Evolutionary conservation across 129 eudicot genomes (phyloP).

Genomic region (Arctium lappa): DNA sequence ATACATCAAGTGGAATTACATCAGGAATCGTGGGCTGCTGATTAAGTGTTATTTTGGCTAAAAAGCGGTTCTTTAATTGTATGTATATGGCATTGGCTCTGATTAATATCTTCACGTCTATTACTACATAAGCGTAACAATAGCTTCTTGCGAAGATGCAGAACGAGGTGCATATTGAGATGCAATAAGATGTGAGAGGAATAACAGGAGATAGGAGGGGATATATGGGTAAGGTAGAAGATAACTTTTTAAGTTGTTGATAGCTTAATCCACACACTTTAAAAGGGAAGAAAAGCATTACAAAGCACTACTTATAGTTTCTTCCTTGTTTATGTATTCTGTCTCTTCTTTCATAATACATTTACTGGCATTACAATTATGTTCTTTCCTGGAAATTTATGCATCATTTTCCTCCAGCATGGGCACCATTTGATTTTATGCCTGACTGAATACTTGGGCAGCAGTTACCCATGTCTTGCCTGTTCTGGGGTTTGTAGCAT

Average conservation of each 20-base stretch:
- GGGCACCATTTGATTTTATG: not conserved
- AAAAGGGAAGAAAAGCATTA: not conserved
- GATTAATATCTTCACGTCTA: not conserved
- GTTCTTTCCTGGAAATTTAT: not conserved
- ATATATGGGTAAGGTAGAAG: not conserved
- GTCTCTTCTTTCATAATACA: not conserved
- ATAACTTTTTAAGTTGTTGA: not conserved
- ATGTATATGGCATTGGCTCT: not conserved
- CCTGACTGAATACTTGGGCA: not conserved
- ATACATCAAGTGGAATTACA: conserved; percentile 6
- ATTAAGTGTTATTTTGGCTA: not conserved
- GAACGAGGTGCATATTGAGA: not conserved
- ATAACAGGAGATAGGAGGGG: not conserved
- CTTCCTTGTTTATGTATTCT: not conserved
- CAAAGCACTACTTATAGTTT: not conserved
- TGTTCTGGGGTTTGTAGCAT: not conserved
- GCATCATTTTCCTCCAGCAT: not conserved
- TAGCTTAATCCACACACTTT: not conserved
- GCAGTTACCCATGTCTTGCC: not conserved
- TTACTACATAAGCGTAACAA: not conserved
- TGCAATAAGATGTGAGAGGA: not conserved
- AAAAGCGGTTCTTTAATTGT: not conserved
- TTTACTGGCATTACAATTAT: not conserved
- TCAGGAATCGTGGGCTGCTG: conserved; percentile 1
- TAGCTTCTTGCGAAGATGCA: not conserved